Evolutionary conservation across 2,329 filamentous ascomycete species (phyloP), one percentile per base, ranked within the genome.

Genomic region (Pseudogymnoascus sp.): DNA sequence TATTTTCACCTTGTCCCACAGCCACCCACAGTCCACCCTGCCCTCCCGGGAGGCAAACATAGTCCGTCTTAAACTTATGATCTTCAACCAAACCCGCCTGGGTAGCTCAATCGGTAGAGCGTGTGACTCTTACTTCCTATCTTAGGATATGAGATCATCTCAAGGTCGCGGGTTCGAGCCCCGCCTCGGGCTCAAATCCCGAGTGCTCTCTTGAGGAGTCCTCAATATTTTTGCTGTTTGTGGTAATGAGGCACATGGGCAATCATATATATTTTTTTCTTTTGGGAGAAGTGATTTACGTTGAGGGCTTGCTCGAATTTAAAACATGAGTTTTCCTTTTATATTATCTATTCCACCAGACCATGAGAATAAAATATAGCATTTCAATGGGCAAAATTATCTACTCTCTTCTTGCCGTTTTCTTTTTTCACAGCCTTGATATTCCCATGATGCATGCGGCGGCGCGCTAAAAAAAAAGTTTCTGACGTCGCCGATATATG

Each of bases 81-180:
- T 35, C 50, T 57, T 57, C 59, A 61, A 61, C 59, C 21, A 61
- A 61, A 61, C 61, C 47, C 31, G 61, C 59, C 59, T 61, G 59
- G 59, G 59, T 86, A 85, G 83, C 83, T 85, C 83, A 85, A 85
- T 85, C 82, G 82, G 83, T 87, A 87, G 85, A 87, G 84, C 84
- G 84, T 87, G 81, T 86, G 84, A 87, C 85, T 87, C 85, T 79
- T 79, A 79, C 33, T n/a, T 26, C 10, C 61, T 33, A 31, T 50
- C 31, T 53, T 19, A 40, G 40, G 50, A 57, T 57, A 57, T 35
- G 28, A 57, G 50, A 57, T 57, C 50, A 57, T 57, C 50, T 57
- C 50, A 57, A 57, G 50, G 50, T 57, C 50, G 50, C 28, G 50
- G 50, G 50, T 57, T 57, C 50, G 50, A 57, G 50, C 50, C 50